A percentile compares a stretch with the other conserved stretches of the same genome.
phyloP scores from a whole-genome alignment of 495 filamentous ascomycete genomes.

The Penicillium nucicola region DNA sequence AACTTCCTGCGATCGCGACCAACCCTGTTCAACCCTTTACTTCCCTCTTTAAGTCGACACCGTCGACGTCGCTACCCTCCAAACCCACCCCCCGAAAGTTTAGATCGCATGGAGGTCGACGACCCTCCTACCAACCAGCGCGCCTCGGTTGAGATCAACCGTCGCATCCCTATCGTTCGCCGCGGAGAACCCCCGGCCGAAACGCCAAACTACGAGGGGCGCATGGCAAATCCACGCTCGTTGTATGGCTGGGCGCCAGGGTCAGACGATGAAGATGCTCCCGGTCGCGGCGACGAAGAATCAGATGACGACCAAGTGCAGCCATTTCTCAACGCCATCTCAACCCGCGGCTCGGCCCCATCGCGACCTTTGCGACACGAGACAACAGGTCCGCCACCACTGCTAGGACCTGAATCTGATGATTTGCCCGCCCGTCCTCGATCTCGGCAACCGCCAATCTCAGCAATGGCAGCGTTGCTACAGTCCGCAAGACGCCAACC shows the following conservation, averaged over 20 bases:
- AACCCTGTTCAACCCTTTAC: conserved; percentile 29
- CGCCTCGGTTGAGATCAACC: conserved; percentile 38
- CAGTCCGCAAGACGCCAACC: conserved; percentile 50
- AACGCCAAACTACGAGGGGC: conserved; percentile 48
- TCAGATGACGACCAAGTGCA: conserved; percentile 32
- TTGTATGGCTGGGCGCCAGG: conserved; percentile 61
- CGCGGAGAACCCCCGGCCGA: conserved; percentile 26
- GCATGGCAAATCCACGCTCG: conserved; percentile 44
- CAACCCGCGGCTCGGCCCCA: conserved; percentile 25
- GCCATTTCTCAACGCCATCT: conserved; percentile 24
- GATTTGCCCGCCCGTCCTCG: conserved; percentile 12
- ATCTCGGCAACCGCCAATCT: conserved; percentile 17
- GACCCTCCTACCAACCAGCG: conserved; percentile 27
- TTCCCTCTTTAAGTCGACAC: conserved; percentile 35
- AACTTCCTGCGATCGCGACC: conserved; percentile 52
- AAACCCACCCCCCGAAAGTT: conserved; percentile 24
- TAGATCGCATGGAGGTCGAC: conserved; percentile 44
- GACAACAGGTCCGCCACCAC: conserved; percentile 9
- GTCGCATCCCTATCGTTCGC: conserved; percentile 41
- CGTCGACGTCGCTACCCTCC: conserved; percentile 34
- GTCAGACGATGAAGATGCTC: conserved; percentile 50
- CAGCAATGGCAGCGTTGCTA: conserved; percentile 43
- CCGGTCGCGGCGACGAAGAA: conserved; percentile 20
- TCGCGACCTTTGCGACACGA: conserved; percentile 30
- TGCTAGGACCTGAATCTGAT: neutral